These are phyloP conservation scores for Penicillium sp. DNA, from an alignment of 2,329 filamentous ascomycete genomes.

Conservation along the genomic window DNA sequence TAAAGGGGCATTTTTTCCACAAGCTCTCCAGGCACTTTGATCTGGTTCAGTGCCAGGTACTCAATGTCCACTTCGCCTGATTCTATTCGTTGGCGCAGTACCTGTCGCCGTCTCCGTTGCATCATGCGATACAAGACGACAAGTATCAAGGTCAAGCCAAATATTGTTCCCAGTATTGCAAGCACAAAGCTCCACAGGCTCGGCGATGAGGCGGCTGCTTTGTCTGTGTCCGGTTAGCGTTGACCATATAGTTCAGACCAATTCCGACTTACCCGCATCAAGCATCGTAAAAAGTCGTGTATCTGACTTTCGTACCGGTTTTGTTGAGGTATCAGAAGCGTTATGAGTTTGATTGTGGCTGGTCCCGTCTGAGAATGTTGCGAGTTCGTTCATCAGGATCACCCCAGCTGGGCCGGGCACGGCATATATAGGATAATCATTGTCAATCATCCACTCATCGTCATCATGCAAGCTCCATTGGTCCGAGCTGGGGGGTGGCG, in stretches of 20 bases:
- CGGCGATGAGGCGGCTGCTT: slow-evolving; percentile 51
- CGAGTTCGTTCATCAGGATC: slow-evolving; percentile 69
- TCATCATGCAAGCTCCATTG: slow-evolving; percentile 71
- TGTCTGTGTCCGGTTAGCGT: slow-evolving; percentile 44
- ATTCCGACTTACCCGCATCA: slow-evolving; percentile 40
- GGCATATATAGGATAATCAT: slow-evolving; percentile 79
- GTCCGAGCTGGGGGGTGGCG: slow-evolving; percentile 64
- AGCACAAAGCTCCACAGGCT: slow-evolving; percentile 80
- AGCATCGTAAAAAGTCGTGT: slow-evolving; percentile 53
- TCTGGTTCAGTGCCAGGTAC: slow-evolving; percentile 76
- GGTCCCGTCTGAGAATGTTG: slow-evolving; percentile 75
- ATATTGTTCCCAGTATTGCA: slow-evolving; percentile 76
- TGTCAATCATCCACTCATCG: slow-evolving; percentile 69
- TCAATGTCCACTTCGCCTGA: slow-evolving; percentile 84
- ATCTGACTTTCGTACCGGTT: slow-evolving; percentile 5
- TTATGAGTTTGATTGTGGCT: slow-evolving; percentile 41
- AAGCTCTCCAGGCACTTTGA: slow-evolving; percentile 72
- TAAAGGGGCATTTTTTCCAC: slow-evolving; percentile 76
- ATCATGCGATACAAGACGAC: slow-evolving; percentile 72
- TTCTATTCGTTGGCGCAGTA: slow-evolving; percentile 68
- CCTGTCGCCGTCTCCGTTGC: slow-evolving; percentile 68
- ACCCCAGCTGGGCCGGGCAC: slow-evolving; percentile 67
- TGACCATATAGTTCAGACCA: slow-evolving; percentile 11
- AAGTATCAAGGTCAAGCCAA: slow-evolving; percentile 65
- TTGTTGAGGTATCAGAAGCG: background rate